phyloP scores from a whole-genome alignment of 2,329 filamentous ascomycete genomes.

The Chalara sp. region DNA sequence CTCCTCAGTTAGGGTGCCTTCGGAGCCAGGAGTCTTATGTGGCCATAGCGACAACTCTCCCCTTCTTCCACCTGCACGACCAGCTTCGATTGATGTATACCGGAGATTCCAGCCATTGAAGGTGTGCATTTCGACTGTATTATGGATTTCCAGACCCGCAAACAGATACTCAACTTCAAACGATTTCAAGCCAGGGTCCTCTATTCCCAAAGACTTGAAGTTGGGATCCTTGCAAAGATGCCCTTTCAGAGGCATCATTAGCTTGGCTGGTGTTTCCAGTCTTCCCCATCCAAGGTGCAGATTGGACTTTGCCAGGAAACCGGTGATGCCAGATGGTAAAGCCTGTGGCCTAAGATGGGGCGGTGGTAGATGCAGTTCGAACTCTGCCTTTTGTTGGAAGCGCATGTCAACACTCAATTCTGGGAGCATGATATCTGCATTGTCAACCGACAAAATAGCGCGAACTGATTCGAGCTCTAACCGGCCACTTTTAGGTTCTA shows the following conservation, averaged over 20 bases:
- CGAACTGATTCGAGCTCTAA: slow-evolving; percentile 12
- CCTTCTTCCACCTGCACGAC: slow-evolving; percentile 23
- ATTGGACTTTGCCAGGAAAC: slow-evolving; percentile 17
- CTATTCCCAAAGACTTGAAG: slow-evolving; percentile 6
- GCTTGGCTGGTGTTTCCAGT: slow-evolving; percentile 19
- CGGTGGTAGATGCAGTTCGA: background rate
- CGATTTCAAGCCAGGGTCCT: background rate
- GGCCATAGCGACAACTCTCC: slow-evolving; percentile 19
- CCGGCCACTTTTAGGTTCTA: slow-evolving; percentile 9
- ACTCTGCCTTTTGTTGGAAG: slow-evolving; percentile 21
- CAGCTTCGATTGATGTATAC: slow-evolving; percentile 24
- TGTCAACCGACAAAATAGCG: slow-evolving; percentile 17
- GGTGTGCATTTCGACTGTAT: slow-evolving; percentile 12
- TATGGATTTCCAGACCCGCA: slow-evolving; percentile 21
- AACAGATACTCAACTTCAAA: slow-evolving; percentile 26
- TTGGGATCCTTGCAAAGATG: slow-evolving; percentile 14
- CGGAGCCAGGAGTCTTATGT: background rate
- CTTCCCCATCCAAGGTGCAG: slow-evolving; percentile 9
- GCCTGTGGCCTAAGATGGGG: background rate
- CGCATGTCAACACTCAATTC: slow-evolving; percentile 23
- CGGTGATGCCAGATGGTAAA: slow-evolving; percentile 8
- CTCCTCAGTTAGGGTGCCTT: background rate
- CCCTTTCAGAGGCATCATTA: slow-evolving; percentile 20
- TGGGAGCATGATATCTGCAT: slow-evolving; percentile 26
- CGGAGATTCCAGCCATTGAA: slow-evolving; percentile 18